Conservation (phyloP, 2,329 filamentous ascomycete species). For the Penicillium sp. region DNA sequence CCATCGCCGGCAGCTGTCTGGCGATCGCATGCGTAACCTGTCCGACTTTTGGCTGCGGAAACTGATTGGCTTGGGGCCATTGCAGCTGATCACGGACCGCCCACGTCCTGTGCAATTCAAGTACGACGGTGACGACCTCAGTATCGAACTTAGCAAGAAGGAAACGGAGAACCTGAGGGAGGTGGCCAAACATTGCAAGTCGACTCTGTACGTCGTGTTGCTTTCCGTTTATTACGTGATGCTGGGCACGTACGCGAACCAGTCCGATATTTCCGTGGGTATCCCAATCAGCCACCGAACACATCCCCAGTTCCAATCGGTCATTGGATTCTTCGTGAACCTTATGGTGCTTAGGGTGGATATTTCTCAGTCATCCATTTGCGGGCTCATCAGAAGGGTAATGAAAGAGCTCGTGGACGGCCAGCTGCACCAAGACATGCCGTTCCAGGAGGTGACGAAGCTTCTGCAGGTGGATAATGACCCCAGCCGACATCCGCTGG, state of each 20-base stretch:
- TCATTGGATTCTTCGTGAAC: neutral
- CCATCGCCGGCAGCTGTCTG: neutral
- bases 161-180: neutral
- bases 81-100: neutral
- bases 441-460: neutral
- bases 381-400: neutral
- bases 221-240: neutral
- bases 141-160: neutral
- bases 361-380: neutral
- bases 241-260: neutral
- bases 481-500: neutral
- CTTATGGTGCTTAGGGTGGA: neutral
- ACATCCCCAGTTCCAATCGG: neutral
- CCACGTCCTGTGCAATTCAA: neutral
- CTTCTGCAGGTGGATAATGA: neutral
- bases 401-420: neutral
- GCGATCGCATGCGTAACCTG: neutral
- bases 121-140: neutral
- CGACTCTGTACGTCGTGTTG: neutral
- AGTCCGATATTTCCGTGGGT: neutral
- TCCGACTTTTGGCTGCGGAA: neutral
- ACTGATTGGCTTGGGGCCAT: neutral
- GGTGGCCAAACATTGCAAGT: neutral
- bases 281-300: neutral
- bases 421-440: neutral